phyloP scores from a whole-genome alignment of 2,329 filamentous ascomycete genomes.

The Exophiala spinifera region DNA sequence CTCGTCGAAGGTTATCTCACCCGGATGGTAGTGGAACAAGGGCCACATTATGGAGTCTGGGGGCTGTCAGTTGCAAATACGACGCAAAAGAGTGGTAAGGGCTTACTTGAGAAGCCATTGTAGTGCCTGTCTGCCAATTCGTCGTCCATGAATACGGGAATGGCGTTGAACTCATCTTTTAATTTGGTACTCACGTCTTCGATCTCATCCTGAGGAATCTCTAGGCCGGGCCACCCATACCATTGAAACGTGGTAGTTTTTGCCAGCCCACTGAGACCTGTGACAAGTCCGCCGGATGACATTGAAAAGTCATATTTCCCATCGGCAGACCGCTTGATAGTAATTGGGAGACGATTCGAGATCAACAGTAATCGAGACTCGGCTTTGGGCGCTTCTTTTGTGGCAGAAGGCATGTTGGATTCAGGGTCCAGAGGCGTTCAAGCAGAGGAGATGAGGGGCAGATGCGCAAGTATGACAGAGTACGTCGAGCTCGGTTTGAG shows the following conservation, averaged over 20 bases:
- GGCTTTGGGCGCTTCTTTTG: constrained; percentile 18
- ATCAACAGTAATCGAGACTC: constrained; percentile 67
- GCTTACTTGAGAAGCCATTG: constrained; percentile 92
- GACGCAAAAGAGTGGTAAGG: background rate
- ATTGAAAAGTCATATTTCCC: constrained; percentile 91
- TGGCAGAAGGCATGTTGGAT: constrained; percentile 23
- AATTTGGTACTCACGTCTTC: constrained; percentile 70
- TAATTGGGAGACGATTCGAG: constrained; percentile 93
- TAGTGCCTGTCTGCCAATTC: constrained; percentile 93
- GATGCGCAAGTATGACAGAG: too few species aligned
- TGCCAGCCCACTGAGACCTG: constrained; percentile 87
- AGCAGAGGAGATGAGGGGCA: background rate
- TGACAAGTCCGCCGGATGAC: constrained; percentile 94
- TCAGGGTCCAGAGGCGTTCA: background rate
- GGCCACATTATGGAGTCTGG: constrained; percentile 96
- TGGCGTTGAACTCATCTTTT: constrained; percentile 81
- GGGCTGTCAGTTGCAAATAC: constrained; percentile 1
- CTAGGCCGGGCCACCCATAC: constrained; percentile 96
- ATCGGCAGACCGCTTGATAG: constrained; percentile 89
- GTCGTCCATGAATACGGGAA: constrained; percentile 90
- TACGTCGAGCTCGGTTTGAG: background rate
- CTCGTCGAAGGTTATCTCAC: constrained; percentile 97
- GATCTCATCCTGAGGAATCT: constrained; percentile 82
- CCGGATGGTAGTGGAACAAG: constrained; percentile 96
- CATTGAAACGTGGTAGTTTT: constrained; percentile 93